Conservation (phyloP, 2,329 filamentous ascomycete genomes). For the Verticillium nubilum region DNA sequence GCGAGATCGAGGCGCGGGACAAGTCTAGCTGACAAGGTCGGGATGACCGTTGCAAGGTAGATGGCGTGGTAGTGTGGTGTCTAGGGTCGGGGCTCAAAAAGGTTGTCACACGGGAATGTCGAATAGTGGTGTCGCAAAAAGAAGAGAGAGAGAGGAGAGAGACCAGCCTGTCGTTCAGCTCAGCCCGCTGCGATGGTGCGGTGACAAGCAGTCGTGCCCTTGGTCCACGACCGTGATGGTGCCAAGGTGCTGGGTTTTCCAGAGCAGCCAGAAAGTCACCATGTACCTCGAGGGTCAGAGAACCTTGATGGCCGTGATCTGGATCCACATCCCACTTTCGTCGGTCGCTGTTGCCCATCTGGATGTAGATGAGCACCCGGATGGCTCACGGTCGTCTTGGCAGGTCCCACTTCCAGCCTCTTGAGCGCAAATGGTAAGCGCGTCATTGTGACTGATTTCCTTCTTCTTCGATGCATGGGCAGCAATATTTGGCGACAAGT, state of each 20-base stretch:
- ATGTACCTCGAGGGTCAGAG: neutral
- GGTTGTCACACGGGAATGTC: neutral
- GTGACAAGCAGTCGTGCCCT: too few relatives aligned
- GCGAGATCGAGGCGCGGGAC: neutral
- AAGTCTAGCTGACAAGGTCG: neutral
- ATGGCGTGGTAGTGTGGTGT: neutral
- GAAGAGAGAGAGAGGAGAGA: neutral
- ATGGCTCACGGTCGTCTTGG: neutral
- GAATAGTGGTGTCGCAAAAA: neutral
- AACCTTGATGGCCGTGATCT: constrained; percentile 1
- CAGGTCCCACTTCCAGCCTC: neutral
- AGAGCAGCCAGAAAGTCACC: neutral
- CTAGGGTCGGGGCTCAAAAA: neutral
- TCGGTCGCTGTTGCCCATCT: neutral
- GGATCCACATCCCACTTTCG: neutral
- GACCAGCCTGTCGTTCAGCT: neutral
- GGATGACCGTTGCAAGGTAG: neutral
- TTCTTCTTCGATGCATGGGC: neutral
- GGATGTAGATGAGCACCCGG: neutral
- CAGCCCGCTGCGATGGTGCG: too few relatives aligned
- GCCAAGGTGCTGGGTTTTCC: neutral
- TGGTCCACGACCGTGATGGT: neutral
- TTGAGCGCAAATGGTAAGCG: neutral
- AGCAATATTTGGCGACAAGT: neutral
- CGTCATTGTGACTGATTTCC: neutral